phyloP scores from a whole-genome alignment of 2,329 filamentous ascomycete species.

The Sporothrix euskadiensis region DNA sequence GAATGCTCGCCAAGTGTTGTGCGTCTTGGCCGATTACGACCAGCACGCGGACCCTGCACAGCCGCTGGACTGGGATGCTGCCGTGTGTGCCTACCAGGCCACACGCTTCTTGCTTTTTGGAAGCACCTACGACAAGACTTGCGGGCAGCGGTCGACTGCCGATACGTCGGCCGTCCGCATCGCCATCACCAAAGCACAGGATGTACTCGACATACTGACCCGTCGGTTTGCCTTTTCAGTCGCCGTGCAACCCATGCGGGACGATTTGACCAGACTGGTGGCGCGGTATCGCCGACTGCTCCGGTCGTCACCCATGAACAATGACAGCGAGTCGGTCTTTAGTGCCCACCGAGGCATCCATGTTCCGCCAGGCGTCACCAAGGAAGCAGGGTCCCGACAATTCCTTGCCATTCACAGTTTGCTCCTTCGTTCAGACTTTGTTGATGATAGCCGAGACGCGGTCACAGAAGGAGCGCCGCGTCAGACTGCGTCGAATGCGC shows the following conservation, averaged over 20 bases:
- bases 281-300: background rate
- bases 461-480: slow-evolving; percentile 1
- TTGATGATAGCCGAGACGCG: slow-evolving; percentile 20
- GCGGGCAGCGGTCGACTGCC: background rate
- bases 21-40: slow-evolving; percentile 16
- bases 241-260: slow-evolving; percentile 13
- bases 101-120: slow-evolving; percentile 18
- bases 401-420: slow-evolving; percentile 19
- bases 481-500: background rate
- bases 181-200: slow-evolving; percentile 9
- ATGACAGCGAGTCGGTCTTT: slow-evolving; percentile 1
- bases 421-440: slow-evolving; percentile 12
- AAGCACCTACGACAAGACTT: slow-evolving; percentile 17
- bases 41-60: slow-evolving; percentile 17
- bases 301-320: background rate
- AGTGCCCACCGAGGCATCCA: slow-evolving; percentile 9
- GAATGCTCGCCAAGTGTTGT: slow-evolving; percentile 10
- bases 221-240: slow-evolving; percentile 18
- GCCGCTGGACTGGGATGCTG: slow-evolving; percentile 22
- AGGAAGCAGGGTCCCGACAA: slow-evolving; percentile 11
- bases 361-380: background rate
- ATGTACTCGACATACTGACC: background rate
- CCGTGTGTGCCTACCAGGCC: slow-evolving; percentile 20
- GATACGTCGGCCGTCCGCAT: background rate
- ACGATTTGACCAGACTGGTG: background rate